Evolutionary conservation across 345 rosid genomes (phyloP).

Genomic region (Arabidopsis arenosa): DNA sequence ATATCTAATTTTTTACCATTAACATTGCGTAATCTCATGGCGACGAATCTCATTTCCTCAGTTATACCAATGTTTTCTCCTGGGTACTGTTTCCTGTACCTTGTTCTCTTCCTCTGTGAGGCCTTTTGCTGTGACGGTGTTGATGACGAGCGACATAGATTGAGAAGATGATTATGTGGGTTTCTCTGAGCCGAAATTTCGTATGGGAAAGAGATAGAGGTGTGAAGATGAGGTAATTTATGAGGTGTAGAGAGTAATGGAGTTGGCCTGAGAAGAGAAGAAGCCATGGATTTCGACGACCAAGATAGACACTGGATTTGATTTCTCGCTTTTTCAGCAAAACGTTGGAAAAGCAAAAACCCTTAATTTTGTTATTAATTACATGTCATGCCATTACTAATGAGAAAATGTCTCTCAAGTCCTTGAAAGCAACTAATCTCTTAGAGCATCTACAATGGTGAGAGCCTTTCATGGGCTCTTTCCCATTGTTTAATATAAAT

Average conservation of each 20-base stretch:
- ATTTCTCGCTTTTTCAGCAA: not conserved
- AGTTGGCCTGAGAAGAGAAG: conserved; percentile 1
- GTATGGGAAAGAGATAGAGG: not conserved
- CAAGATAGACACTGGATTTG: not conserved
- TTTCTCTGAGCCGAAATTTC: not conserved
- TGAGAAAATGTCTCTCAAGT: too few relatives aligned
- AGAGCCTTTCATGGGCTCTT: too few relatives aligned
- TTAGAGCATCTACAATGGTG: too few relatives aligned
- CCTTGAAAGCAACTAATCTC: too few relatives aligned
- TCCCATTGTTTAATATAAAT: too few relatives aligned
- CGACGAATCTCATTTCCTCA: conserved; percentile 95
- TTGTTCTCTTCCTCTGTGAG: conserved; percentile 58
- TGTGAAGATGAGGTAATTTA: not conserved
- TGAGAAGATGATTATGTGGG: conserved; percentile 6
- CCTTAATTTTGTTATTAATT: not conserved
- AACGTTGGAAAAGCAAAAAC: too few relatives aligned
- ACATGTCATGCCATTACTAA: not conserved
- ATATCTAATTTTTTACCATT: conserved; percentile 57
- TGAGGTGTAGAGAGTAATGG: not conserved
- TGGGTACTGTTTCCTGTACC: conserved; percentile 76
- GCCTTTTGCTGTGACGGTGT: conserved; percentile 41
- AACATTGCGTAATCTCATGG: conserved; percentile 84
- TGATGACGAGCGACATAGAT: conserved; percentile 30
- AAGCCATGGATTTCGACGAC: not conserved
- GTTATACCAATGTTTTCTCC: conserved; percentile 87